Evolutionary conservation across 352 stramenopile species (phyloP).

Genomic region (Pythium rhizo-oryzae): DNA sequence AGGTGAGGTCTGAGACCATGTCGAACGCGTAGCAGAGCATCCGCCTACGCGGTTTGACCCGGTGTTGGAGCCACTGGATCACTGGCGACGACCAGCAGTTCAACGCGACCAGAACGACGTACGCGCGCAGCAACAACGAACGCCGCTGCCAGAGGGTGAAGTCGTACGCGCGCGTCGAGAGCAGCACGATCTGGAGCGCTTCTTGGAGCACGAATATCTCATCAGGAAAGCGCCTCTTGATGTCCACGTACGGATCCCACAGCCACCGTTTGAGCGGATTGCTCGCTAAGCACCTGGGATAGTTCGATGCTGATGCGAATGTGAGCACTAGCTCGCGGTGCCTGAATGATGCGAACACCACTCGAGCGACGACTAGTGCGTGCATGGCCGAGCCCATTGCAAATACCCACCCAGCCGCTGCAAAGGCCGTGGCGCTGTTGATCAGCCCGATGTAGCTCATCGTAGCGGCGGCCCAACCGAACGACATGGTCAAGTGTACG

Average conservation of each 20-base stretch:
- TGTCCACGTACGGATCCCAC: neutral
- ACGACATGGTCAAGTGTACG: neutral
- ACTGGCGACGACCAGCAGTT: slow-evolving; percentile 17
- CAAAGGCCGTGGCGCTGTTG: neutral
- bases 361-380: neutral
- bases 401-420: neutral
- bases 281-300: neutral
- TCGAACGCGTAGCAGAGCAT: slow-evolving; percentile 3
- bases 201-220: slow-evolving; percentile 9
- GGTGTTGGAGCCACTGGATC: neutral
- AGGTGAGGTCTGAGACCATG: slow-evolving; percentile 5
- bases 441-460: slow-evolving; percentile 4
- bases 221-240: neutral
- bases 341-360: neutral
- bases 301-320: neutral
- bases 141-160: slow-evolving; percentile 9
- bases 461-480: neutral
- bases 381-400: neutral
- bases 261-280: neutral
- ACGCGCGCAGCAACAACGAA: slow-evolving; percentile 5
- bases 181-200: slow-evolving; percentile 1
- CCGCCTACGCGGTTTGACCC: neutral
- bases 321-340: neutral
- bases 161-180: slow-evolving; percentile 7
- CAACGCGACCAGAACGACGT: slow-evolving; percentile 1